Base-by-base conservation (phyloP, 2,329 filamentous ascomycete species). In the Corinectria fuckeliana region DNA sequence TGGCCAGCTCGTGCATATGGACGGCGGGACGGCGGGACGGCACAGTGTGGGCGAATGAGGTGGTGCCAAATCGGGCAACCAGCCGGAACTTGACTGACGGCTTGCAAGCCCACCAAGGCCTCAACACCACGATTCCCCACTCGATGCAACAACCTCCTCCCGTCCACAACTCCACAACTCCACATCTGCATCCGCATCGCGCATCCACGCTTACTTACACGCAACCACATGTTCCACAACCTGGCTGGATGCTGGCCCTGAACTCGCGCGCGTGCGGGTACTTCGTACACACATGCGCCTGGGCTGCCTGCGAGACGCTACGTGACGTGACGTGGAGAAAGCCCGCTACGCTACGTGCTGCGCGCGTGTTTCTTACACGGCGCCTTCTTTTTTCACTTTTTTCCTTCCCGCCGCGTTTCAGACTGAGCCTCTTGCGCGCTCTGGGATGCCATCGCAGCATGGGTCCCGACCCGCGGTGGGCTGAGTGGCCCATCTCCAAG, bases 381-480 rank as follows among this genome's bases (percentile, higher is more conserved):
- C 47, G 10, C 30, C 14, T 23, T 20, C 21, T 21, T 25, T 23
- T 25, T 18, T 23, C 25, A 42, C 18, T 26, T 23, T 42, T 21
- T 23, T 42, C 10, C 11, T 52, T 42, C 30, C 36, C 41, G 38
- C 53, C 48, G 51, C 62, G 66, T 68, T 68, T 68, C 65, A 68
- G 54, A 68, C 21, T 52, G 28, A 36, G 60, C 63, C 58, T 67
- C 60, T 60, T 57, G 54, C 65, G 56, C 68, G 20, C 42, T 42
- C 25, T 26, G 42, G 16, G 25, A 36, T 18, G 16, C 21, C 57
- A 41, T 44, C 34, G 47, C 49, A 48, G 20, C 51, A 52, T 59
- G 57, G 57, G 57, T 44, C 57, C 52, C 57, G 57, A 49, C 57
- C 57, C 49, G 52, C 52, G 26, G 51, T 59, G 56, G 56, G 56